Conservation (phyloP, 495 filamentous ascomycete species). For the Podospora sp. region DNA sequence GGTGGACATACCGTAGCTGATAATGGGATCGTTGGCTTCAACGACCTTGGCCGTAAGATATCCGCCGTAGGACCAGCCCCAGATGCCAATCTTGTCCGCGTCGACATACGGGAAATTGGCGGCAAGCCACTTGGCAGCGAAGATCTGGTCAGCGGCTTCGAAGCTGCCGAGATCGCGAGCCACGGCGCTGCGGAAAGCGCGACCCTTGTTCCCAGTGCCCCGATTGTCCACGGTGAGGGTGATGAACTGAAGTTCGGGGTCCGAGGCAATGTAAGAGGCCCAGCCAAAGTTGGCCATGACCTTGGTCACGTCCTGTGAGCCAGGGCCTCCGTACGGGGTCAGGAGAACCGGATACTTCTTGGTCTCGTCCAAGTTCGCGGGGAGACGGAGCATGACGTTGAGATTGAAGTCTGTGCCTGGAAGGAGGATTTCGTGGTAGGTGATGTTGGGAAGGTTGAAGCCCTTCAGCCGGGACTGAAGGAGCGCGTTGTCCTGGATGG, state of each 20-base stretch:
- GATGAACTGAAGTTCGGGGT: constrained; percentile 61
- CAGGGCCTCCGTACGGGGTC: constrained; percentile 59
- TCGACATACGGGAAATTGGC: constrained; percentile 50
- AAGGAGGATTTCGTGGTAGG: constrained; percentile 51
- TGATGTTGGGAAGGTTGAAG: constrained; percentile 55
- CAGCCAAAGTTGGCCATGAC: constrained; percentile 46
- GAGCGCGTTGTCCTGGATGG: constrained; percentile 52
- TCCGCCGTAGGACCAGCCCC: constrained; percentile 63
- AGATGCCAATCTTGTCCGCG: constrained; percentile 54
- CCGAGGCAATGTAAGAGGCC: constrained; percentile 57
- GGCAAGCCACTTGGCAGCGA: constrained; percentile 53
- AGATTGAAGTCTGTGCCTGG: constrained; percentile 48
- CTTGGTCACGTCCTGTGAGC: constrained; percentile 54
- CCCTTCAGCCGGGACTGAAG: constrained; percentile 47
- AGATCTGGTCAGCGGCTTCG: constrained; percentile 60
- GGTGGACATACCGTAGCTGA: constrained; percentile 55
- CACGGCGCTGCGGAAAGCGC: constrained; percentile 52
- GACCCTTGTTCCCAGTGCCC: constrained; percentile 58
- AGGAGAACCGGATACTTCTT: constrained; percentile 62
- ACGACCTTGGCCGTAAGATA: constrained; percentile 60
- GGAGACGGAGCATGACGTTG: constrained; percentile 52
- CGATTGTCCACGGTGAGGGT: constrained; percentile 59
- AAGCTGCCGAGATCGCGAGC: constrained; percentile 53
- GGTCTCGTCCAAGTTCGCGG: constrained; percentile 49
- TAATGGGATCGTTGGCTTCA: constrained; percentile 53